A percentile compares a stretch with the other conserved stretches of the same genome.
phyloP scores from a whole-genome alignment of 1,284 basidiomycete genomes.

The Gymnopus androsaceus region DNA sequence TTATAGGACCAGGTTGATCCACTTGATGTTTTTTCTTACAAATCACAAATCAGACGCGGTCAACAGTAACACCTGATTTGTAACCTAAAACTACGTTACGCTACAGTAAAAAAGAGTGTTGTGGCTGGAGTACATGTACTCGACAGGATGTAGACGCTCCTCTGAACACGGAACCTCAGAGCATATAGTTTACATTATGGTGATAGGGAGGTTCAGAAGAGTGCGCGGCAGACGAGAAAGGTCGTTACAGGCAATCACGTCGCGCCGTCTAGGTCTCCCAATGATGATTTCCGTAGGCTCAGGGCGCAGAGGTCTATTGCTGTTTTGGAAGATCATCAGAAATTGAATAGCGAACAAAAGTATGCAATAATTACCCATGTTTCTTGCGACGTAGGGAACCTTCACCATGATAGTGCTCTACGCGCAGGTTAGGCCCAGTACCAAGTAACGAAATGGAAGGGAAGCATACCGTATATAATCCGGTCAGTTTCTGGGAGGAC shows the following conservation, averaged over 20 bases:
- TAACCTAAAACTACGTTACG: too few species aligned
- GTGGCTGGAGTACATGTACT: background rate
- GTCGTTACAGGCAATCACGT: background rate
- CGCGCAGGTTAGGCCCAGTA: background rate
- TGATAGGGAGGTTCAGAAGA: background rate
- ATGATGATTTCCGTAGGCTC: constrained; percentile 3
- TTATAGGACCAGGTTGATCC: background rate
- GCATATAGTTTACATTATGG: background rate
- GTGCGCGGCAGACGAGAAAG: background rate
- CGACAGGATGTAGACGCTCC: background rate
- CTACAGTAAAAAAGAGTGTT: background rate
- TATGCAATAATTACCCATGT: background rate
- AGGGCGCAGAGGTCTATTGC: background rate
- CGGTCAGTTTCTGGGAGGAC: constrained; percentile 54
- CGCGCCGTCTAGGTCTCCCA: background rate
- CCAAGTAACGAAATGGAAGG: too few species aligned
- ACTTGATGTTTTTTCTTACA: constrained; percentile 1
- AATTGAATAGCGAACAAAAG: too few species aligned
- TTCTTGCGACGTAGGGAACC: constrained; percentile 2
- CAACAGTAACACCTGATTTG: background rate
- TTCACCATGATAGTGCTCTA: constrained; percentile 6
- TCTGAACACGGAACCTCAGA: background rate
- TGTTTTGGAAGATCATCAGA: too few species aligned
- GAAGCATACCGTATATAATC: constrained; percentile 34
- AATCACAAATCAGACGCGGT: constrained; percentile 7